Conservation (phyloP, 179 eudicot genomes). For the Beta macrorhiza region DNA sequence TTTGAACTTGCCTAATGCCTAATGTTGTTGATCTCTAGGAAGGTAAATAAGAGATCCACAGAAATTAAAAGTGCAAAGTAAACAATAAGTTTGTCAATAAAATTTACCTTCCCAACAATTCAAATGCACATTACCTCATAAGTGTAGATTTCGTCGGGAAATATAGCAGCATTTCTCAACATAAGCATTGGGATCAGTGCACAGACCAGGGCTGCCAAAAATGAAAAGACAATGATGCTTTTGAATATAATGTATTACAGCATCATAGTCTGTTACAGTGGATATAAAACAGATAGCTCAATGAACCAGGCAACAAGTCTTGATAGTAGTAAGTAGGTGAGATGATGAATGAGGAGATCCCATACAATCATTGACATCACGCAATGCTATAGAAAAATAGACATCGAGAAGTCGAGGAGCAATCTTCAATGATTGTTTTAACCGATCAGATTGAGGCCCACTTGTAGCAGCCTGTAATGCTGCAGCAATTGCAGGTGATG, state of each 20-base stretch:
- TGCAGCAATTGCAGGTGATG: constrained; percentile 78
- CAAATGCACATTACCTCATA: constrained; percentile 60
- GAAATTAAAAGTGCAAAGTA: constrained; percentile 4
- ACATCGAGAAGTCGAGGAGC: constrained; percentile 80
- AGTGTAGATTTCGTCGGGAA: constrained; percentile 68
- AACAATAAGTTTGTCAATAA: background rate
- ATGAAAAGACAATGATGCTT: constrained; percentile 13
- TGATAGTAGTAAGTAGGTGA: background rate
- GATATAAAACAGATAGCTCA: constrained; percentile 13
- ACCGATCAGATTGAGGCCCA: constrained; percentile 66
- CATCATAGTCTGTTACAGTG: background rate
- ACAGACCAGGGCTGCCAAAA: constrained; percentile 78
- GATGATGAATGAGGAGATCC: constrained; percentile 3
- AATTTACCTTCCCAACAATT: constrained; percentile 1
- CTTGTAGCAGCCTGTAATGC: constrained; percentile 67
- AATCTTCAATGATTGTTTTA: constrained; percentile 65
- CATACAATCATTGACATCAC: constrained; percentile 81
- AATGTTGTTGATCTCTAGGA: background rate
- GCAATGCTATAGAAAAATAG: constrained; percentile 72
- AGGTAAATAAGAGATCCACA: background rate
- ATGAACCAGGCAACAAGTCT: background rate
- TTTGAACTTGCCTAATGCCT: background rate
- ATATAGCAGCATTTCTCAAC: constrained; percentile 70
- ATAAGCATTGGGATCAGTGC: constrained; percentile 87
- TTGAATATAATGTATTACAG: constrained; percentile 8